phyloP scores from a whole-genome alignment of 345 rosid species.

The Moringa oleifera region DNA sequence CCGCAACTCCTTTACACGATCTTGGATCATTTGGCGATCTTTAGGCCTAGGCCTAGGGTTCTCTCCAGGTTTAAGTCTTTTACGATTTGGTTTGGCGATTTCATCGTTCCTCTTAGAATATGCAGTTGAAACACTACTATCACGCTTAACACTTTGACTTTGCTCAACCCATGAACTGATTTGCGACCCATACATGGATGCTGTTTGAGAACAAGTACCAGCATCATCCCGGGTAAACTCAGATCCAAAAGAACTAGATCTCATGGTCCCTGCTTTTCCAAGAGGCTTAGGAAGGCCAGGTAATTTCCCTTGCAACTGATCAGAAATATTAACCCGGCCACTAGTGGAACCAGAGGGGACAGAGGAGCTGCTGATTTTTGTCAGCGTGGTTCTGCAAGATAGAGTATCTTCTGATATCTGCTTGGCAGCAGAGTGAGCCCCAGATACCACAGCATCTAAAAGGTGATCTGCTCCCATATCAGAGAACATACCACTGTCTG shows the following conservation, averaged over 20 bases:
- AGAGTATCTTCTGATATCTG: slow-evolving; percentile 67
- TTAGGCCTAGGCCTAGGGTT: slow-evolving; percentile 95
- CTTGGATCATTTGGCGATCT: slow-evolving; percentile 99
- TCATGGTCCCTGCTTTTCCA: slow-evolving; percentile 32
- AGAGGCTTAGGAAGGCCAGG: slow-evolving; percentile 31
- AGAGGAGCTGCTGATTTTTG: slow-evolving; percentile 57
- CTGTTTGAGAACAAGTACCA: slow-evolving; percentile 42
- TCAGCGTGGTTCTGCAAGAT: slow-evolving; percentile 68
- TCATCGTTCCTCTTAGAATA: slow-evolving; percentile 67
- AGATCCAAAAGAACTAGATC: slow-evolving; percentile 39
- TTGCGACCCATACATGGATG: slow-evolving; percentile 64
- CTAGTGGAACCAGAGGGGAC: slow-evolving; percentile 36
- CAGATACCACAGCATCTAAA: slow-evolving; percentile 88
- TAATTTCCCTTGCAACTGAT: slow-evolving; percentile 31
- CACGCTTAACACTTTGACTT: slow-evolving; percentile 46
- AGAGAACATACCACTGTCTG: slow-evolving; percentile 26
- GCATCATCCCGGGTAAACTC: slow-evolving; percentile 37
- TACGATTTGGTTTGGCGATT: slow-evolving; percentile 59
- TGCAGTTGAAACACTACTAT: slow-evolving; percentile 53
- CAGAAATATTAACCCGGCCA: slow-evolving; percentile 27
- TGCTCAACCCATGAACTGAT: slow-evolving; percentile 86
- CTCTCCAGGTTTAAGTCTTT: slow-evolving; percentile 90
- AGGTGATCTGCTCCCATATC: slow-evolving; percentile 54
- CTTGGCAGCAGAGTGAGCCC: slow-evolving; percentile 45
- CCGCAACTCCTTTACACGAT: slow-evolving; percentile 93